Conservation (phyloP, 352 stramenopile species). For the Globisporangium parvum region DNA sequence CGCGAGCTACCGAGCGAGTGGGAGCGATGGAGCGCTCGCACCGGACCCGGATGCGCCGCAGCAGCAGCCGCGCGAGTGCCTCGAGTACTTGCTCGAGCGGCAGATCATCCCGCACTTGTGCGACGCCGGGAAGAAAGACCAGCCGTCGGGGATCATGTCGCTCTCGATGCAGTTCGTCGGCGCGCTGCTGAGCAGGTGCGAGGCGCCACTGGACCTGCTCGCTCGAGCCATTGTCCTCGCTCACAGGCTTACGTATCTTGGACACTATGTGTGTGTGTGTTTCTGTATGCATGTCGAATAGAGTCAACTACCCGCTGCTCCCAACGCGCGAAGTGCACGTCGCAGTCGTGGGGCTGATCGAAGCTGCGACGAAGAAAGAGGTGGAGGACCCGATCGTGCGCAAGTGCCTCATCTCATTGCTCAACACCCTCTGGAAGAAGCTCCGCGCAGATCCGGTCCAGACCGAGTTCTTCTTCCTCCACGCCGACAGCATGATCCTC, state of each 20-base stretch:
- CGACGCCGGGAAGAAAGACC: conserved; percentile 59
- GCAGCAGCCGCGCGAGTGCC: conserved; percentile 49
- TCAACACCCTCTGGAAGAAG: conserved; percentile 86
- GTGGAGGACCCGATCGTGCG: conserved; percentile 79
- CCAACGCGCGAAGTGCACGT: conserved; percentile 77
- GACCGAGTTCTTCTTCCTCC: conserved; percentile 85
- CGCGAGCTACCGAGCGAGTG: conserved; percentile 13
- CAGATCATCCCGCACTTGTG: conserved; percentile 80
- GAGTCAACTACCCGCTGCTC: conserved; percentile 79
- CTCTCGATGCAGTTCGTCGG: conserved; percentile 79
- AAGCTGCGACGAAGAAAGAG: conserved; percentile 70
- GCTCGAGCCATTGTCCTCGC: not conserved
- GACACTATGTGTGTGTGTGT: too few species aligned
- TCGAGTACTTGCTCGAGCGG: conserved; percentile 82
- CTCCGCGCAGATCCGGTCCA: conserved; percentile 76
- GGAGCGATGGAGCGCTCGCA: not conserved
- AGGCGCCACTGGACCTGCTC: too few species aligned
- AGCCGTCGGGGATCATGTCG: conserved; percentile 81
- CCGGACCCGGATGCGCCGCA: conserved; percentile 17
- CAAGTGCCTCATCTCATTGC: conserved; percentile 76
- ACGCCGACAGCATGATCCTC: conserved; percentile 53
- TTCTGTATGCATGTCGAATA: not conserved
- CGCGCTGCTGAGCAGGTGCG: conserved; percentile 54
- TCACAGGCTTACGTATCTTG: too few species aligned
- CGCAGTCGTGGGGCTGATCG: conserved; percentile 73